These are phyloP conservation scores for Tetracentron sinense DNA, from an alignment of 164 flowering plant genomes.

Conservation along the genomic window DNA sequence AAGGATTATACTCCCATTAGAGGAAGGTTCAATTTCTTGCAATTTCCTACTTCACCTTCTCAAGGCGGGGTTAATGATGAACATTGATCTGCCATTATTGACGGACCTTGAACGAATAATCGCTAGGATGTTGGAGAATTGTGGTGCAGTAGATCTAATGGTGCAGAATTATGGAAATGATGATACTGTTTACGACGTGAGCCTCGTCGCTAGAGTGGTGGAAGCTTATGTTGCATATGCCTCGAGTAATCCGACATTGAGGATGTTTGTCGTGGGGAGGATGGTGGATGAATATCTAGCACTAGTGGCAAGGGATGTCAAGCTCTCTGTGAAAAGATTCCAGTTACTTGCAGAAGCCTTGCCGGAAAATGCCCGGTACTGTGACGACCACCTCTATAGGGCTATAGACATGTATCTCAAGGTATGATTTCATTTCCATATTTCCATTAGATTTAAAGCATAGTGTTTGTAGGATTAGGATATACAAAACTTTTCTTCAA, in stretches of 20 bases:
- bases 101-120: constrained; percentile 30
- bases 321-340: constrained; percentile 28
- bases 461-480: too few relatives aligned
- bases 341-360: constrained; percentile 36
- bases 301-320: constrained; percentile 29
- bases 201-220: constrained; percentile 27
- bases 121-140: constrained; percentile 29
- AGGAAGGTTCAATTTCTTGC: constrained; percentile 33
- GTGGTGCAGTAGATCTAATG: constrained; percentile 31
- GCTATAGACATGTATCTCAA: constrained; percentile 58
- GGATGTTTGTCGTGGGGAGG: constrained; percentile 25
- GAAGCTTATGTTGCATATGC: constrained; percentile 24
- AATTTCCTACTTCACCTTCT: constrained; percentile 46
- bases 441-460: too few relatives aligned
- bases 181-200: constrained; percentile 27
- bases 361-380: constrained; percentile 35
- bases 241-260: constrained; percentile 13
- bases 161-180: constrained; percentile 27
- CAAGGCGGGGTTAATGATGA: constrained; percentile 28
- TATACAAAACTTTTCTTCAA: too few relatives aligned
- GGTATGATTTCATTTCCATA: constrained; percentile 29
- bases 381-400: constrained; percentile 42
- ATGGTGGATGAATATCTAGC: constrained; percentile 41
- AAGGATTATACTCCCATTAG: constrained; percentile 30
- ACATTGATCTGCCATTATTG: constrained; percentile 19